Evolutionary conservation across 2,329 filamentous ascomycete genomes (phyloP), one percentile per base, ranked within the genome.

Genomic region (Fusarium graminum): DNA sequence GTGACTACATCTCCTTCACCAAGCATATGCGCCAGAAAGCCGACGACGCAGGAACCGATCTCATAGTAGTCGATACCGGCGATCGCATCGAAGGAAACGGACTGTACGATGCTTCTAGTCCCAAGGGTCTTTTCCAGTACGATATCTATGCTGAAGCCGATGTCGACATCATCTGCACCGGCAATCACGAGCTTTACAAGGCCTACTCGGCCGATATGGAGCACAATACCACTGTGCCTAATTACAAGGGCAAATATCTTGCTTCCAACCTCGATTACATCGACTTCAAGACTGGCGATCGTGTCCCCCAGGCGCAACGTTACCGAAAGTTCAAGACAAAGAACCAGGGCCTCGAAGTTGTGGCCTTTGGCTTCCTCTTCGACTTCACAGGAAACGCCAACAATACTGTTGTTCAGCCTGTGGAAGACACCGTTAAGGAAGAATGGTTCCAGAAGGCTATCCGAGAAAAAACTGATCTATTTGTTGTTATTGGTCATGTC

Each of bases 171-270:
- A 85, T 98, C 45, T 94, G 89, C 70, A 90, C 90, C 1, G 95
- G 95, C 47, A 99, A 99, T 74, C 95, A 99, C 80, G 95, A 99
- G 80, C 86, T 99, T 13, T 99, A 99, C 82, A 88, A 93, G 71
- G 81, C 85, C 55, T 89, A 90, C 63, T 92, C 93, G 1, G 91
- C 93, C 19, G 86, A 91, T 51, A 86, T 89, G 61, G 95, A 98
- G 76, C 92, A 91, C 74, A 83, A 88, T 54, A 86, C 87, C 52
- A 97, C 93, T 0, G 91, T 97, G 1, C 92, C 92, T 3, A 91
- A 93, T 74, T 98, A 93, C 79, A 86, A 86, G 54, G 86, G 88
- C 36, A 89, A 86, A 59, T 98, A 98, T 70, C 81, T 98, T 19
- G 92, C 94, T 12, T 97, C 94, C 2, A 99, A 99, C 71, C 84